Evolutionary conservation across 345 rosid genomes (phyloP), one percentile per base, ranked within the genome.

Genomic region (Arabis alpina): DNA sequence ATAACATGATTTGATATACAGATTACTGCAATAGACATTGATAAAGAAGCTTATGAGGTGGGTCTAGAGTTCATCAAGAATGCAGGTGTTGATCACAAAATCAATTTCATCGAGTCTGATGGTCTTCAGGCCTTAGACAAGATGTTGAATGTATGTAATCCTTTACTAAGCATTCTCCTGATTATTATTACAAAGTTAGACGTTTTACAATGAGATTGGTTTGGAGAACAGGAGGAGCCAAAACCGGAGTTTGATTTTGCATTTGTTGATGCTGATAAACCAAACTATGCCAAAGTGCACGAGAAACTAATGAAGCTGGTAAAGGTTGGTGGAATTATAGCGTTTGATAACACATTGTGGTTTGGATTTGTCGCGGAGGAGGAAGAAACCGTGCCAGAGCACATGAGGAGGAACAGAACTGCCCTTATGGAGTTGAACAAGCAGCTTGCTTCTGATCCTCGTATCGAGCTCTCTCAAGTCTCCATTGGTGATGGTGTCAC

Each of bases 401-500:
- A 1, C 13, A 2, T 40, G 49, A 74, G 75, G 72, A 16, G 5
- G 8, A 56, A 64, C 32, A 72, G 82, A 70, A 56, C 34, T 10
- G 52, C 72, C 24, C 52, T 67, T 2, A 10, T 83, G 3, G 87
- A 81, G 3, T 60, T 89, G 23, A 86, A 89, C 73, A 76, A 76
- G 70, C 32, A 6, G 24, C 61, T 91, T 0, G 87, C 87, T 3
- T 76, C 73, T 5, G 96, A 91, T 76, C 58, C 74, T 52, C 87
- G 86, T 7, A 64, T 87, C 49, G 84, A 87, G 39, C 27, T 87
- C 3, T 89, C 85, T 25, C 85, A 75, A 45, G 84, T 81, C 49
- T 81, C 91, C 7, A 52, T 83, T 10, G 93, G 91, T 14, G 96
- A 87, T 78, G 93, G 93, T 61, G 79, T 86, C 62, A 84, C 89